A percentile compares a stretch with the other conserved stretches of the same genome.
Conservation (phyloP, 495 filamentous ascomycete species). For the Penicillium simplicissimum region DNA sequence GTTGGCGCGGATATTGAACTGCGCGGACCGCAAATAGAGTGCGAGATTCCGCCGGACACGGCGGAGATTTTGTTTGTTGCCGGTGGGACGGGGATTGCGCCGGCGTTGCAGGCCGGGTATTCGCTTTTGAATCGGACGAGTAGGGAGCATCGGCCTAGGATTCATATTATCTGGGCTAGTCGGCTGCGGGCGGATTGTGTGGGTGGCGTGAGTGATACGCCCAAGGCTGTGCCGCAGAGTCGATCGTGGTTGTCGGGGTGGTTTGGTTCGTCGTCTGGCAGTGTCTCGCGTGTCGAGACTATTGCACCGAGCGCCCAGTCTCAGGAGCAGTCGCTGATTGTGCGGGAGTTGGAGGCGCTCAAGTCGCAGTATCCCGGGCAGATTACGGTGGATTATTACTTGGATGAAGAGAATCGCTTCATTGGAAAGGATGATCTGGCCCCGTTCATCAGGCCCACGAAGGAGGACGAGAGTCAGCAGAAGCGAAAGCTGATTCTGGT, state of each 20-base stretch:
- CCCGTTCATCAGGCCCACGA: constrained; percentile 30
- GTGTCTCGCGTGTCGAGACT: neutral
- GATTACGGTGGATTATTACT: constrained; percentile 67
- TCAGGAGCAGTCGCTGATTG: constrained; percentile 44
- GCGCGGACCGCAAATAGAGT: constrained; percentile 76
- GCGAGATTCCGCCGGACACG: constrained; percentile 54
- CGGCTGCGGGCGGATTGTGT: constrained; percentile 57
- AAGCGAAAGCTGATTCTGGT: constrained; percentile 68
- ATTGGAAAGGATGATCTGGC: constrained; percentile 55
- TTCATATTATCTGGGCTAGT: constrained; percentile 72
- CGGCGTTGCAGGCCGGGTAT: constrained; percentile 77
- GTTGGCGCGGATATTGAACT: constrained; percentile 66
- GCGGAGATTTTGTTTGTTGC: constrained; percentile 77
- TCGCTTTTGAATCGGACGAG: constrained; percentile 48
- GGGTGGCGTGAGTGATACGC: constrained; percentile 43
- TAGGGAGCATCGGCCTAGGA: constrained; percentile 32
- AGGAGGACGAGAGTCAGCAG: constrained; percentile 15
- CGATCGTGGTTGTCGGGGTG: constrained; percentile 38
- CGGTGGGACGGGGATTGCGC: constrained; percentile 91
- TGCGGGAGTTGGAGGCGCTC: constrained; percentile 61
- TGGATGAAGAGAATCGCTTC: constrained; percentile 73
- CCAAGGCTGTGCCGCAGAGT: constrained; percentile 10
- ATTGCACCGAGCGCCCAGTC: neutral
- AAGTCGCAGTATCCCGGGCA: constrained; percentile 54
- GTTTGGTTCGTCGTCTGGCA: constrained; percentile 22